These are phyloP conservation scores for Eucalyptus regnans DNA, from an alignment of 345 rosid genomes.

Conservation along the genomic window DNA sequence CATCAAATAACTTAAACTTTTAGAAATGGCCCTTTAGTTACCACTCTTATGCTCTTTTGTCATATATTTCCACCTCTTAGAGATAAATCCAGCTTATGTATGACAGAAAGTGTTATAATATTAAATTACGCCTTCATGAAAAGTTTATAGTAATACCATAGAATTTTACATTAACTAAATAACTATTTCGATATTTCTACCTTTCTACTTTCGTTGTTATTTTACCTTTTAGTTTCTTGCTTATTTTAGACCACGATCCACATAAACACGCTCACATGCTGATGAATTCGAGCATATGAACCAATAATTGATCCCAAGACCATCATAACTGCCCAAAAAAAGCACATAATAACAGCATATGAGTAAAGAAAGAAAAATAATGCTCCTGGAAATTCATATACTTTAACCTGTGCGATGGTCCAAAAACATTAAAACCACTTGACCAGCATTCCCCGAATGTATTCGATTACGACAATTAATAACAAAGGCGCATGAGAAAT, in stretches of 20 bases:
- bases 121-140: background rate
- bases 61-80: background rate
- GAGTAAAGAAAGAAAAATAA: background rate
- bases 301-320: background rate
- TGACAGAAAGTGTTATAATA: background rate
- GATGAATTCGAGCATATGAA: background rate
- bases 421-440: background rate
- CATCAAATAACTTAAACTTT: background rate
- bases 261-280: background rate
- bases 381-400: too few relatives aligned
- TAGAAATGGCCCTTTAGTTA: background rate
- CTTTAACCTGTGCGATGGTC: background rate
- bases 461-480: background rate
- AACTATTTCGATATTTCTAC: fast-evolving
- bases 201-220: background rate
- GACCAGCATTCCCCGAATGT: background rate
- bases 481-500: background rate
- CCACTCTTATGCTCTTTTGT: background rate
- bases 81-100: background rate
- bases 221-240: background rate
- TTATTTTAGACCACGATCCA: background rate
- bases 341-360: background rate
- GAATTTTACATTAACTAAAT: background rate
- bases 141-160: background rate
- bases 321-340: background rate